These are phyloP conservation scores for Coemansia sp. DNA, from an alignment of 192 early-diverging fungal genomes.

Conservation along the genomic window DNA sequence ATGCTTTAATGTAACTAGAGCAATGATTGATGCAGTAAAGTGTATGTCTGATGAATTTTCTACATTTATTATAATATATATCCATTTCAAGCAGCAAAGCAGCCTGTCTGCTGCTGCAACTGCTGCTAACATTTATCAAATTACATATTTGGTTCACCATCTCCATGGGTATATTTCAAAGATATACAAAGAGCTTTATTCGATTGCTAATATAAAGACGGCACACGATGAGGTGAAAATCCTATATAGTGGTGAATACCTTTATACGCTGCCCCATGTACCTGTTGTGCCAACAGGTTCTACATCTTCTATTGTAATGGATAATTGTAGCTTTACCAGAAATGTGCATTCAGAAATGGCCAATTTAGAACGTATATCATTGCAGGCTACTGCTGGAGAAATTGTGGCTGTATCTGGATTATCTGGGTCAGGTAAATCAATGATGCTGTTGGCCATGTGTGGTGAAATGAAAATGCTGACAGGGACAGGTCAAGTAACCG, in stretches of 20 bases:
- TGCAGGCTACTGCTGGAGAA: slow-evolving; percentile 15
- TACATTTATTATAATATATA: slow-evolving; percentile 1
- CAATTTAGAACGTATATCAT: neutral
- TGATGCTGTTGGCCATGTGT: slow-evolving; percentile 53
- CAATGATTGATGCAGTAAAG: neutral
- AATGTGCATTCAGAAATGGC: slow-evolving; percentile 14
- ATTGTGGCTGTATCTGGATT: slow-evolving; percentile 54
- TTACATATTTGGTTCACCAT: neutral
- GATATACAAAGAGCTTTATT: neutral
- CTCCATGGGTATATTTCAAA: neutral
- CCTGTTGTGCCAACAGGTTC: slow-evolving; percentile 11
- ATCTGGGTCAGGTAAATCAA: slow-evolving; percentile 60
- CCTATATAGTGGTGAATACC: neutral
- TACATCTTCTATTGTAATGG: neutral
- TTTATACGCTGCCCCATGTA: neutral
- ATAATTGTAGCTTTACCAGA: slow-evolving; percentile 2
- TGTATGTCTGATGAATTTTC: neutral
- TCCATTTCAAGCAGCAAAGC: neutral
- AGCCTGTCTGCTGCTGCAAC: neutral
- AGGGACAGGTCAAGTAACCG: slow-evolving; percentile 68
- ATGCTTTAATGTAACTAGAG: slow-evolving; percentile 14
- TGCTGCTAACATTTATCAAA: slow-evolving; percentile 19
- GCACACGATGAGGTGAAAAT: neutral
- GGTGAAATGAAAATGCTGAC: slow-evolving; percentile 73
- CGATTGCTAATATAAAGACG: neutral